Percentiles rank a stretch among this genome's conserved stretches.
Conservation (phyloP, 2,329 filamentous ascomycete genomes). For the Colletotrichum nymphaeae region DNA sequence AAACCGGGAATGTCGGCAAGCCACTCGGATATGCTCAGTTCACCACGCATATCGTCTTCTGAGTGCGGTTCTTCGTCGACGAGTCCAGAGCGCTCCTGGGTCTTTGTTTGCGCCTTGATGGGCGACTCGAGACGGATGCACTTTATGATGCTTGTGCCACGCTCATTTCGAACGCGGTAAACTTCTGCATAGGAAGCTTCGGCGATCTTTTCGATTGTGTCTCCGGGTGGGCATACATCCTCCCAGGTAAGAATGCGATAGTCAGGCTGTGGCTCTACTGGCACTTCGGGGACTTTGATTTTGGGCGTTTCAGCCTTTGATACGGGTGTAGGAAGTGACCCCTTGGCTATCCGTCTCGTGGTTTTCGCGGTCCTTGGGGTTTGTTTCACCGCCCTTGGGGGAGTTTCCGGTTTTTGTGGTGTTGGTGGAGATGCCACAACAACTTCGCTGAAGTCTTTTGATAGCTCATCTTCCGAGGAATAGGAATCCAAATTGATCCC, state of each 20-base stretch:
- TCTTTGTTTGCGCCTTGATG: conserved; percentile 67
- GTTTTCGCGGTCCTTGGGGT: conserved; percentile 5
- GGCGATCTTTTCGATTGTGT: conserved; percentile 71
- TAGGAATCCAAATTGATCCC: conserved; percentile 39
- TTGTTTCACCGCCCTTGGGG: background rate
- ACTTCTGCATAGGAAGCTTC: conserved; percentile 76
- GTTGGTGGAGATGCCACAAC: conserved; percentile 12
- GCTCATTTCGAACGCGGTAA: conserved; percentile 69
- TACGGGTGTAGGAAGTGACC: background rate
- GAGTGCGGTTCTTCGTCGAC: conserved; percentile 70
- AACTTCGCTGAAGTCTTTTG: conserved; percentile 14
- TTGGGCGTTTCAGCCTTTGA: background rate
- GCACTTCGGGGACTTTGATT: background rate
- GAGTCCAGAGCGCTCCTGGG: conserved; percentile 63
- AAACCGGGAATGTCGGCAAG: conserved; percentile 74
- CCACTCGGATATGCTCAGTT: conserved; percentile 72
- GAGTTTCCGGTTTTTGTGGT: background rate
- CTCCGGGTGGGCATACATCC: conserved; percentile 65
- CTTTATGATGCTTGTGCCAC: conserved; percentile 74
- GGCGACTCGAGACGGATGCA: conserved; percentile 70
- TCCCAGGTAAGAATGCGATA: conserved; percentile 65
- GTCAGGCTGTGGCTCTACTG: conserved; percentile 34
- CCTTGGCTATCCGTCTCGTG: background rate
- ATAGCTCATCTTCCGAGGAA: conserved; percentile 33
- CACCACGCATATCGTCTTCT: conserved; percentile 66